phyloP scores from a whole-genome alignment of 441 rosid species.

The Metrosideros polymorpha region DNA sequence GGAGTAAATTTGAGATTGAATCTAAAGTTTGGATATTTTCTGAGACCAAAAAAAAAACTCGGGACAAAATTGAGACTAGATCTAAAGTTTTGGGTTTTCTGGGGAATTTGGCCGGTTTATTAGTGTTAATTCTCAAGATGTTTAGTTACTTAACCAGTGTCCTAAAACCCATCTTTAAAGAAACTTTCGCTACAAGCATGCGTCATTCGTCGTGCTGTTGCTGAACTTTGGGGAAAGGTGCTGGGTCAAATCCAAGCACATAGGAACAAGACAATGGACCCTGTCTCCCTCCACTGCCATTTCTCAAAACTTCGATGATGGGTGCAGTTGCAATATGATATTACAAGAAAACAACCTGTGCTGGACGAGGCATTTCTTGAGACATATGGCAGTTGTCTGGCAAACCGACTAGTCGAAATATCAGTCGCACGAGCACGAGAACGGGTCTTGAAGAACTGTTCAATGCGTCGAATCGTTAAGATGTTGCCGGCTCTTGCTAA shows the following conservation, averaged over 20 bases:
- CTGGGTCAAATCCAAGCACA: not conserved
- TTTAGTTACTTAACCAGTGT: not conserved
- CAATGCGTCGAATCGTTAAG: not conserved
- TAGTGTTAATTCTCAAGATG: no score
- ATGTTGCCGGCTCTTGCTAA: not conserved
- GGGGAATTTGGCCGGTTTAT: no score
- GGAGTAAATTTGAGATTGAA: no score
- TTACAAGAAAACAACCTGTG: not conserved
- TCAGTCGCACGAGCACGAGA: not conserved
- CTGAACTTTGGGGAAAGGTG: not conserved
- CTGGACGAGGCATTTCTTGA: not conserved
- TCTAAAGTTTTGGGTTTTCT: no score
- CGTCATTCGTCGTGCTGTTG: not conserved
- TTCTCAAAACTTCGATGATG: not conserved
- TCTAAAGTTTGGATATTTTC: no score
- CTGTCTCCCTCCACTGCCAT: not conserved
- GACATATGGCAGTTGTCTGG: not conserved
- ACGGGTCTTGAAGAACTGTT: not conserved
- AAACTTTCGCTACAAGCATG: not conserved
- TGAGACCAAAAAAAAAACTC: no score
- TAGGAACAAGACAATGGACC: not conserved
- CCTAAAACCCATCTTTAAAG: not conserved
- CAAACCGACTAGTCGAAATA: not conserved
- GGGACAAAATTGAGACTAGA: no score
- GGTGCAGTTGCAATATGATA: not conserved